Evolutionary conservation across 2,329 filamentous ascomycete genomes (phyloP), one percentile per base, ranked within the genome.

Genomic region (Neopestalotiopsis sp.): DNA sequence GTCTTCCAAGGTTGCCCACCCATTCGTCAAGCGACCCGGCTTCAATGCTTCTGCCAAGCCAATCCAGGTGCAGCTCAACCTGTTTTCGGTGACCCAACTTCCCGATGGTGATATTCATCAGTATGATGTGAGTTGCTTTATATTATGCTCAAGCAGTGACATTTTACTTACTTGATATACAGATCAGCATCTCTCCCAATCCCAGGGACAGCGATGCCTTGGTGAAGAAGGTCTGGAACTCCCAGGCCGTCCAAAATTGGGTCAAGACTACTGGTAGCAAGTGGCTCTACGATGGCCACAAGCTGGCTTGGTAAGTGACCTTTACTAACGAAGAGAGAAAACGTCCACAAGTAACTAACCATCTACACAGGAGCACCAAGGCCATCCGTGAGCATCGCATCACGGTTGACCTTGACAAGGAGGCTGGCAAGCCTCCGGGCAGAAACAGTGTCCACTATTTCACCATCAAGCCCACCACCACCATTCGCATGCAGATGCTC

Each of bases 251-350:
- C 6, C 87, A 92, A 77, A 71, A 80, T 0, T 80, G 81, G 2
- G 81, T 95, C 1, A 82, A 83, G 2, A 79, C 82, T 2, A 83
- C 84, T 69, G 82, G 80, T 5, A 78, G 78, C 20, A 76, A 73
- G 57, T 94, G 91, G 88, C 88, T 98, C 68, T 94, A 90, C 74
- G 94, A 98, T 81, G 93, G 94, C 34, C 91, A 91, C 75, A 94
- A 92, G 79, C 86, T 99, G 61, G 95, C 94, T 17, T 99, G 96
- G 95, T 92, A 83, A 75, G 83, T 79, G 69, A 70, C 5, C 14
- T n/a, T 28, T 3, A 4, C 28, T 56, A 66, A 17, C 7, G 10
- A 17, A 30, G 28, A 17, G 13, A 20, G 13, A 32, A 10, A 34
- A 14, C 13, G 30, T 65, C 12, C 57, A 61, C 6, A 5, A 64